phyloP scores from a whole-genome alignment of 2,329 filamentous ascomycete genomes.

The Aspergillus brunneoviolaceus region DNA sequence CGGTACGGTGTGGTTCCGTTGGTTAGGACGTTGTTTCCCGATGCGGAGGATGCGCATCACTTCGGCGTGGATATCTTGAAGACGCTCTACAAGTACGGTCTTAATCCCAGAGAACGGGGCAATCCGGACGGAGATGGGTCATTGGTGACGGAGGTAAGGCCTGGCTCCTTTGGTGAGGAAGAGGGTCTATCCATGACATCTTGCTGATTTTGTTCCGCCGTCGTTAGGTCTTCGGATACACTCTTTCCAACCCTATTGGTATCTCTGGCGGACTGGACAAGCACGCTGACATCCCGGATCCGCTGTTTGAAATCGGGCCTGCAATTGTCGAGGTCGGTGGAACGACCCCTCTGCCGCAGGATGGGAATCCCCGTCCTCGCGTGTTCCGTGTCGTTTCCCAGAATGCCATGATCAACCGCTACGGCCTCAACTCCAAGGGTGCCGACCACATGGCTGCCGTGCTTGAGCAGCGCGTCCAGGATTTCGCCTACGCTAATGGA shows the following conservation, averaged over 20 bases:
- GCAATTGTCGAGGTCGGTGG: slow-evolving; percentile 90
- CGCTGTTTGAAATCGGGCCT: slow-evolving; percentile 79
- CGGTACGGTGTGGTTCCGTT: slow-evolving; percentile 60
- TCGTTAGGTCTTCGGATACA: slow-evolving; percentile 68
- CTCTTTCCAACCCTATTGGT: slow-evolving; percentile 80
- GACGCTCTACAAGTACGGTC: slow-evolving; percentile 67
- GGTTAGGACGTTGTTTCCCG: slow-evolving; percentile 43
- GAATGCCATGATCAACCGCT: slow-evolving; percentile 89
- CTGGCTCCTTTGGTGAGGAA: not conserved
- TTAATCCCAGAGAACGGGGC: slow-evolving; percentile 82
- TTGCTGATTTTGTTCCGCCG: not conserved
- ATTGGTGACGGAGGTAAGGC: slow-evolving; percentile 51
- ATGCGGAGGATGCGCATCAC: slow-evolving; percentile 85
- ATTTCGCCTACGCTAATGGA: slow-evolving; percentile 71
- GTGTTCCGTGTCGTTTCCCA: slow-evolving; percentile 83
- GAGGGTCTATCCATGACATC: not conserved
- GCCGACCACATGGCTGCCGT: slow-evolving; percentile 81
- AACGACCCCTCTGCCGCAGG: slow-evolving; percentile 81
- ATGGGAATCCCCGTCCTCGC: slow-evolving; percentile 81
- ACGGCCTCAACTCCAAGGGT: slow-evolving; percentile 89
- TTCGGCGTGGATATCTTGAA: slow-evolving; percentile 70
- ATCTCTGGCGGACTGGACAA: slow-evolving; percentile 97
- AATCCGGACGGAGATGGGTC: slow-evolving; percentile 54
- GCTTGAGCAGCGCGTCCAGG: slow-evolving; percentile 72
- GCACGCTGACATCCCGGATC: slow-evolving; percentile 82